Base-by-base conservation (phyloP, 2,329 filamentous ascomycete species). In the Trichophyton benhamiae region DNA sequence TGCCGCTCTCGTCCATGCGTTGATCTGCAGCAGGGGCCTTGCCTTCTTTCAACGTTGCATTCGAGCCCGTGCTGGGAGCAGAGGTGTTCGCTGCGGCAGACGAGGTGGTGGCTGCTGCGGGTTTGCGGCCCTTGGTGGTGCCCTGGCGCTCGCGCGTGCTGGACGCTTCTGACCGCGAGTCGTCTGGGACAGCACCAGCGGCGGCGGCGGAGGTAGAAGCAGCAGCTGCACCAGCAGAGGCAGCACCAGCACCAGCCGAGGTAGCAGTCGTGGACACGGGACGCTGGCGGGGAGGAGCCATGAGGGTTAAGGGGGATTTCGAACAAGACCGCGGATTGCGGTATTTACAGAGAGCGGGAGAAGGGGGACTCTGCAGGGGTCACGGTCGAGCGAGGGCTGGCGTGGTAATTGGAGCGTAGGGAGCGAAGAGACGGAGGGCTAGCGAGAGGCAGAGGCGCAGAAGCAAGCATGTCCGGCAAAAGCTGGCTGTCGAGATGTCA, bases 131-230 rank as follows among this genome's bases (percentile, higher is more conserved):
- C 63, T 73, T 76, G 7, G 68, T 63, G 6, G 69, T 67, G 7
- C 65, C 61, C 59, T 70, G 72, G 55, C 68, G 68, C 62, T 76
- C 74, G 66, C 71, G 73, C 13, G 74, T 72, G 63, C 74, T 78
- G 41, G 77, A 77, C n/a, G 75, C 73, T 70, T 79, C 77, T 17
- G 77, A 78, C 63, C 77, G 71, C 27, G 76, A 77, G 66, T 79
- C 77, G 62, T 79, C 77, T 57, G 74, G 67, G 60, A 68, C 65
- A 22, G 71, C 25, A 15, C 6, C 13, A 9, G 15, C 20, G 17
- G 46, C 22, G 9, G 46, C 8, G 1, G 46, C 46, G 27, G 46
- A 9, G 3, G 46, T 52, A 13, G 46, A 2, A 11, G 46, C 22
- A 27, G 46, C 17, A 27, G 46, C 4, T 13, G 46, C 46, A 20